Percentiles rank a stretch among this genome's conserved stretches.
Conservation (phyloP, 1,284 basidiomycete species). For the Xerocomus minutiporus region DNA sequence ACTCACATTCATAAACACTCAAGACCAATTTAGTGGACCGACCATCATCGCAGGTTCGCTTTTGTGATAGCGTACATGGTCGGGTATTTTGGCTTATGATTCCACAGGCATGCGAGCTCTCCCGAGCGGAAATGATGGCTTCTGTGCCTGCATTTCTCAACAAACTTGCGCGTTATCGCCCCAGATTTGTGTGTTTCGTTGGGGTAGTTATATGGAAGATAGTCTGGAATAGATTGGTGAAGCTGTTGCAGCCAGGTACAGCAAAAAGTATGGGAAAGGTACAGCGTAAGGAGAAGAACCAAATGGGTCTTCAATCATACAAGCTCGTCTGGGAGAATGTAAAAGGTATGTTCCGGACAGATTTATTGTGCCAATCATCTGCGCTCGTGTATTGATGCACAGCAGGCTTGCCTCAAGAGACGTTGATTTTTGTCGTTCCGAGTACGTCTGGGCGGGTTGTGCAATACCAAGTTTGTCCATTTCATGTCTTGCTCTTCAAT, state of each 20-base stretch:
- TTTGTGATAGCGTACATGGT: not conserved
- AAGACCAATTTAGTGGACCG: conserved; percentile 49
- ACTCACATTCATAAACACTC: not conserved
- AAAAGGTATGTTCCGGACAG: conserved; percentile 3
- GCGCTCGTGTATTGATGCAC: too few relatives aligned
- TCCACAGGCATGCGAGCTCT: conserved; percentile 42
- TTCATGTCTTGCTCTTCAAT: not conserved
- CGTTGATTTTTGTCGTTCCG: conserved; percentile 61
- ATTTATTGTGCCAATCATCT: too few relatives aligned
- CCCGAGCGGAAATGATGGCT: conserved; percentile 40
- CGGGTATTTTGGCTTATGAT: not conserved
- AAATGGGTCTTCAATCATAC: conserved; percentile 24
- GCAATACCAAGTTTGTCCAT: conserved; percentile 49
- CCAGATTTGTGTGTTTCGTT: conserved; percentile 46
- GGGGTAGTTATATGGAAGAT: conserved; percentile 49
- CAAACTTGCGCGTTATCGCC: conserved; percentile 38
- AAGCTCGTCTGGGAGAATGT: conserved; percentile 20
- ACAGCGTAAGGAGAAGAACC: conserved; percentile 1
- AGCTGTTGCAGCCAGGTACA: not conserved
- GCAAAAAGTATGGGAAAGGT: not conserved
- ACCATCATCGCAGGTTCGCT: conserved; percentile 40
- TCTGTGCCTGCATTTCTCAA: conserved; percentile 36
- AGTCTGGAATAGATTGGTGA: conserved; percentile 30
- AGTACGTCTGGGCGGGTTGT: conserved; percentile 67
- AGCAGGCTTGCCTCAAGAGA: conserved; percentile 36